These are phyloP conservation scores for Syncephalis plumigaleata DNA, from an alignment of 371 early-diverging fungal species.

Conservation along the genomic window DNA sequence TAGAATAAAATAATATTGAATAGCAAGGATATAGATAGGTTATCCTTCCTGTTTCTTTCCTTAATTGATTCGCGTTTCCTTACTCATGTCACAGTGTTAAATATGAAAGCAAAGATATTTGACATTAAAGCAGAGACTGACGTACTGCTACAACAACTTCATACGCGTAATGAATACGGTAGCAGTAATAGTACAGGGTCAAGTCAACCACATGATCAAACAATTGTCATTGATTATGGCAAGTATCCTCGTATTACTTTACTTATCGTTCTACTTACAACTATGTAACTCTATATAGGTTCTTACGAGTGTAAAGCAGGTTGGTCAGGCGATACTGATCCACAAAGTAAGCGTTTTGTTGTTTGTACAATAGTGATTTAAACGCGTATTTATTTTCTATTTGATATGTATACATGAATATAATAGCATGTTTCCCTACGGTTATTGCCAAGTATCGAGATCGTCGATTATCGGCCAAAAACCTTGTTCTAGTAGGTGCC, in stretches of 20 bases:
- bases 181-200: too few relatives aligned
- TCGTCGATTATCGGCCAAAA: conserved; percentile 17
- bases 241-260: background rate
- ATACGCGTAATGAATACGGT: too few relatives aligned
- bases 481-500: conserved; percentile 50
- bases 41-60: too few relatives aligned
- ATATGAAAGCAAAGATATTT: too few relatives aligned
- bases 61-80: too few relatives aligned
- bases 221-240: background rate
- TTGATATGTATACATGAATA: too few relatives aligned
- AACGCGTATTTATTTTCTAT: background rate
- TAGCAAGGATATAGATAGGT: too few relatives aligned
- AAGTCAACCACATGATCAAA: too few relatives aligned
- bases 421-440: conserved; percentile 60
- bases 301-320: conserved; percentile 66
- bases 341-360: conserved; percentile 26
- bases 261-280: background rate
- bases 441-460: conserved; percentile 64
- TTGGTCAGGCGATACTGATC: conserved; percentile 48
- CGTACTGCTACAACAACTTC: too few relatives aligned
- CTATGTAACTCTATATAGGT: conserved; percentile 21
- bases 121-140: too few relatives aligned
- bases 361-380: background rate
- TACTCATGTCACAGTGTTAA: too few relatives aligned
- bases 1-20: too few relatives aligned